Evolutionary conservation across 352 stramenopile species (phyloP).

Genomic region (Phytophthora meadii): DNA sequence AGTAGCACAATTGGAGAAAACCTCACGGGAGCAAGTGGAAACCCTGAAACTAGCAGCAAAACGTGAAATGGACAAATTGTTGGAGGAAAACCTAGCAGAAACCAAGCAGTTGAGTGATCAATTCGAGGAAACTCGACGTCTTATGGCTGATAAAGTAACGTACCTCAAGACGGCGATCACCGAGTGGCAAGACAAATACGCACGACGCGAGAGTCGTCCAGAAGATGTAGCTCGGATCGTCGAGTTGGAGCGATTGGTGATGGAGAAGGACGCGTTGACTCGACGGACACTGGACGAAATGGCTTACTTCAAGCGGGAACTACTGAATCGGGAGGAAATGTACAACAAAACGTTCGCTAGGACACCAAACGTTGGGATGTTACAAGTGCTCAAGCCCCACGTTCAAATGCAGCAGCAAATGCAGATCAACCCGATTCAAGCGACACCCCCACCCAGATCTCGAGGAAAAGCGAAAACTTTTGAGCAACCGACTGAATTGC

Average conservation of each 20-base stretch:
- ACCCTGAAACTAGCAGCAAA: constrained; percentile 62
- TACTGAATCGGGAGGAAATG: constrained; percentile 93
- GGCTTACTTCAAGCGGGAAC: constrained; percentile 93
- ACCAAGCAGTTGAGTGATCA: constrained; percentile 72
- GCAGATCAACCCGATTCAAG: constrained; percentile 12
- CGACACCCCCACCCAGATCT: constrained; percentile 29
- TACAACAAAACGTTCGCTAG: constrained; percentile 94
- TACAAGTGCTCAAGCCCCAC: constrained; percentile 88
- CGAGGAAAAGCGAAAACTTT: constrained; percentile 53
- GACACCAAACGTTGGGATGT: constrained; percentile 87
- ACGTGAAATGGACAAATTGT: constrained; percentile 67
- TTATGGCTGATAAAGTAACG: constrained; percentile 62
- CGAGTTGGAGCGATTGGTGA: constrained; percentile 65
- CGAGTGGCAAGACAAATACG: constrained; percentile 72
- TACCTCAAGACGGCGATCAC: constrained; percentile 48
- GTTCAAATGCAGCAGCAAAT: constrained; percentile 50
- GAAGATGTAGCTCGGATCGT: constrained; percentile 88
- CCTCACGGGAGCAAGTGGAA: constrained; percentile 57
- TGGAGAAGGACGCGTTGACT: constrained; percentile 77
- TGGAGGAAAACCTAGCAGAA: constrained; percentile 76
- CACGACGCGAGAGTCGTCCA: constrained; percentile 59
- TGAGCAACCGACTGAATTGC: constrained; percentile 36
- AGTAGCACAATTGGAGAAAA: constrained; percentile 42
- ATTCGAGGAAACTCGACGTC: constrained; percentile 66
- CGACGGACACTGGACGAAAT: constrained; percentile 87